phyloP scores from a whole-genome alignment of 108 stramenopile genomes.

The Cyclotella atomus region DNA sequence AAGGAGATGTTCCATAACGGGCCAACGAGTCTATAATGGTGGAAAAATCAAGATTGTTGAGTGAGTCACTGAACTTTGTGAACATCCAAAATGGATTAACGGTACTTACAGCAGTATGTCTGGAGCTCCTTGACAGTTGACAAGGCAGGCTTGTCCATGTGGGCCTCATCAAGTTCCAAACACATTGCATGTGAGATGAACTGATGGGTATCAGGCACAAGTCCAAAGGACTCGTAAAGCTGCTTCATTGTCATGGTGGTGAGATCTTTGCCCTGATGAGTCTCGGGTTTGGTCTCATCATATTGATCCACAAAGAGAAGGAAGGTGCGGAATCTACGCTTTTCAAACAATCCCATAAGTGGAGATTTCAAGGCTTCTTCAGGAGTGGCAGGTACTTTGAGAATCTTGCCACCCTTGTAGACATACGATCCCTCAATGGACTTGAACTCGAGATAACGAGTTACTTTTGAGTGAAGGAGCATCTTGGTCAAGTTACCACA shows the following conservation, averaged over 20 bases:
- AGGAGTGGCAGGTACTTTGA: conserved; percentile 93
- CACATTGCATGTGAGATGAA: conserved; percentile 99
- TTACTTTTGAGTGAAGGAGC: conserved; percentile 97
- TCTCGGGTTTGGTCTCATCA: conserved; percentile 75
- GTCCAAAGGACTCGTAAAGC: conserved; percentile 94
- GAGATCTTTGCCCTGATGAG: conserved; percentile 88
- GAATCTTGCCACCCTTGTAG: conserved; percentile 92
- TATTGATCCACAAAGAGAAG: conserved; percentile 91
- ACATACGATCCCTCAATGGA: conserved; percentile 96
- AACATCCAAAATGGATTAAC: too few relatives aligned
- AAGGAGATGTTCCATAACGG: conserved; percentile 95
- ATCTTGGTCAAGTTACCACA: conserved; percentile 99
- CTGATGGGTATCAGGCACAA: conserved; percentile 93
- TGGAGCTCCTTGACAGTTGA: conserved; percentile 90
- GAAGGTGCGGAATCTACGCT: conserved; percentile 97
- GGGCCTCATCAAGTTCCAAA: conserved; percentile 90
- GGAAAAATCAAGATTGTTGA: too few relatives aligned
- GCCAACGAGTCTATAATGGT: too few relatives aligned
- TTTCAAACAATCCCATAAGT: conserved; percentile 98
- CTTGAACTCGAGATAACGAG: conserved; percentile 98
- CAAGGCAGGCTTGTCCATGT: conserved; percentile 93
- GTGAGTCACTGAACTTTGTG: too few relatives aligned
- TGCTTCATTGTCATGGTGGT: conserved; percentile 93
- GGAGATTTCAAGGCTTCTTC: conserved; percentile 89
- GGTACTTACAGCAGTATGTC: conserved; percentile 93